Conservation (phyloP, 208 protist species). For the Tritrichomonas musculus region DNA sequence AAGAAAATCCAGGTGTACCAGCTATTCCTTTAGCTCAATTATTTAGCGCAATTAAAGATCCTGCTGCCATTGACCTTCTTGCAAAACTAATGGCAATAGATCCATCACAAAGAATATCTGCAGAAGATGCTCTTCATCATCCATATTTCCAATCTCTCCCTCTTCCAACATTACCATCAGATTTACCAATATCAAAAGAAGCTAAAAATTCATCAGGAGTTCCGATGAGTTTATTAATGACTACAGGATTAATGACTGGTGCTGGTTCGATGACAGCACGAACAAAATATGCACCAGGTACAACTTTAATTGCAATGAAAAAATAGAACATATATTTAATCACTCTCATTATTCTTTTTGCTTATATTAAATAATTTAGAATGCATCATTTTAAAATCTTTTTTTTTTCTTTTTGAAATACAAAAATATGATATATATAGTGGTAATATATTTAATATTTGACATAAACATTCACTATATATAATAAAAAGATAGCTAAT, state of each 20-base stretch:
- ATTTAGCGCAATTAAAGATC: neutral
- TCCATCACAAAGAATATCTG: slow-evolving; percentile 19
- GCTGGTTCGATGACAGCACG: neutral
- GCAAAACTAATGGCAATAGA: neutral
- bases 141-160: neutral
- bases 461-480: too few relatives aligned
- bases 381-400: too few relatives aligned
- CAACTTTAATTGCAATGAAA: neutral
- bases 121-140: neutral
- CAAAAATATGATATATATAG: too few relatives aligned
- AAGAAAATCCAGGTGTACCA: neutral
- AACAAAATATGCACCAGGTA: neutral
- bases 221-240: too few relatives aligned
- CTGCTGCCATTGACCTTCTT: neutral
- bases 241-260: neutral
- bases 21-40: neutral
- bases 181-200: neutral
- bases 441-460: too few relatives aligned
- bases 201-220: too few relatives aligned
- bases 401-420: too few relatives aligned
- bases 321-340: too few relatives aligned
- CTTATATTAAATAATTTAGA: too few relatives aligned
- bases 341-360: too few relatives aligned
- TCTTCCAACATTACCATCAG: neutral
- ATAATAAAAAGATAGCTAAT: too few relatives aligned